These are phyloP conservation scores for Rhizopogon vesiculosus DNA, from an alignment of 768 basidiomycete genomes.

Conservation along the genomic window DNA sequence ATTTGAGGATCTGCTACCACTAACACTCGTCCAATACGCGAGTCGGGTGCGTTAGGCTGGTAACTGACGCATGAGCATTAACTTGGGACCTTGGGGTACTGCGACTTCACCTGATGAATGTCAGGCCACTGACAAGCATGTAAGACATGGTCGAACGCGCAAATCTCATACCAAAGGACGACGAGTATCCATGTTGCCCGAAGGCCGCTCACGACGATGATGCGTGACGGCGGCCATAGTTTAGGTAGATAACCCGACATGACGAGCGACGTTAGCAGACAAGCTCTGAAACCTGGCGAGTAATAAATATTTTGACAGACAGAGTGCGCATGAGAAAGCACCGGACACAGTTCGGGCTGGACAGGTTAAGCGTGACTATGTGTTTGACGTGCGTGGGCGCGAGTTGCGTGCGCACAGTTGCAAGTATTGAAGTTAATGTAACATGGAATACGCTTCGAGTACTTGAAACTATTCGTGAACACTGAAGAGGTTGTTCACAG, in stretches of 20 bases:
- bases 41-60: conserved; percentile 2
- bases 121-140: conserved; percentile 61
- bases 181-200: conserved; percentile 55
- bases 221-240: conserved; percentile 8
- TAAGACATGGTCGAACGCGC: conserved; percentile 46
- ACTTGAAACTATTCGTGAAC: too few relatives aligned
- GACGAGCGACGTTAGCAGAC: not conserved
- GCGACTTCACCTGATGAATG: conserved; percentile 22
- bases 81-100: conserved; percentile 11
- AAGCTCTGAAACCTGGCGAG: not conserved
- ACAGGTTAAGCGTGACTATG: too few relatives aligned
- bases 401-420: too few relatives aligned
- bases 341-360: too few relatives aligned
- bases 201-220: conserved; percentile 40
- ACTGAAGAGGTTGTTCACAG: too few relatives aligned
- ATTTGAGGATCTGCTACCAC: conserved; percentile 88
- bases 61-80: not conserved
- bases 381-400: too few relatives aligned
- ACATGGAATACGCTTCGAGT: too few relatives aligned
- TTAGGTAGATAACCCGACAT: not conserved
- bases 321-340: too few relatives aligned
- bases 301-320: too few relatives aligned
- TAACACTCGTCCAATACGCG: conserved; percentile 38
- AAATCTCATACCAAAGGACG: conserved; percentile 69
- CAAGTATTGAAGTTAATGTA: too few relatives aligned